Conservation (phyloP, 805 yeast species). For the Wickerhamiella cacticola region DNA sequence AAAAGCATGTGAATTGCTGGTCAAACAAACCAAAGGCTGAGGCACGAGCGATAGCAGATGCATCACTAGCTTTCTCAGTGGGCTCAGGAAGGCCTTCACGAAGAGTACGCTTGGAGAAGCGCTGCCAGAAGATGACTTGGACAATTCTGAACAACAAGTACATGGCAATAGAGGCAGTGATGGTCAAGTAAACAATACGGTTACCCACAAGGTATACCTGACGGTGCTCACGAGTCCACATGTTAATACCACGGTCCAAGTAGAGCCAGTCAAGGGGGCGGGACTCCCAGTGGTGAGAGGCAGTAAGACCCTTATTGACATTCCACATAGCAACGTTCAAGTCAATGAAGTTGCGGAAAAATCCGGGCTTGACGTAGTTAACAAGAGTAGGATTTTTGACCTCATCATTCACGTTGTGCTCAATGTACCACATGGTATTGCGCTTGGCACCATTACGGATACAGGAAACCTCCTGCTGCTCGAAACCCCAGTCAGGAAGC, state of each 20-base stretch:
- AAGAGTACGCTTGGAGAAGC: constrained; percentile 15
- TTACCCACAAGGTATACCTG: constrained; percentile 56
- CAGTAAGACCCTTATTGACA: constrained; percentile 37
- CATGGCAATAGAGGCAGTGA: constrained; percentile 28
- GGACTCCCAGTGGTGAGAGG: constrained; percentile 40
- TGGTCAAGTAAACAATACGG: constrained; percentile 42
- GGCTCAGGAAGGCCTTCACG: constrained; percentile 9
- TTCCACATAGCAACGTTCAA: constrained; percentile 47
- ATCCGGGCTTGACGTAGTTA: constrained; percentile 31
- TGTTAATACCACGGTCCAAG: constrained; percentile 45
- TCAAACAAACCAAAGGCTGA: constrained; percentile 26
- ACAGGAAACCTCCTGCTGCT: constrained; percentile 83
- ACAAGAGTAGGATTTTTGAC: constrained; percentile 29
- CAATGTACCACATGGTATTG: constrained; percentile 65
- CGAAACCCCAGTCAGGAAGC: constrained; percentile 75
- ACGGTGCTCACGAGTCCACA: constrained; percentile 37
- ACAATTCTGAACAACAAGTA: constrained; percentile 24
- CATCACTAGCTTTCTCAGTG: background rate
- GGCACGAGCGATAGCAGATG: background rate
- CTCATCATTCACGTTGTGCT: constrained; percentile 47
- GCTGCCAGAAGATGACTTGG: constrained; percentile 32
- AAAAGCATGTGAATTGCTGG: constrained; percentile 32
- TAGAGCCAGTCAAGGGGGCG: constrained; percentile 57
- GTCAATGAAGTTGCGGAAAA: constrained; percentile 43
- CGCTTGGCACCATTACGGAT: constrained; percentile 56